Evolutionary conservation across 805 yeast species (phyloP), one percentile per base, ranked within the genome.

Genomic region (Nakazawaea populi): DNA sequence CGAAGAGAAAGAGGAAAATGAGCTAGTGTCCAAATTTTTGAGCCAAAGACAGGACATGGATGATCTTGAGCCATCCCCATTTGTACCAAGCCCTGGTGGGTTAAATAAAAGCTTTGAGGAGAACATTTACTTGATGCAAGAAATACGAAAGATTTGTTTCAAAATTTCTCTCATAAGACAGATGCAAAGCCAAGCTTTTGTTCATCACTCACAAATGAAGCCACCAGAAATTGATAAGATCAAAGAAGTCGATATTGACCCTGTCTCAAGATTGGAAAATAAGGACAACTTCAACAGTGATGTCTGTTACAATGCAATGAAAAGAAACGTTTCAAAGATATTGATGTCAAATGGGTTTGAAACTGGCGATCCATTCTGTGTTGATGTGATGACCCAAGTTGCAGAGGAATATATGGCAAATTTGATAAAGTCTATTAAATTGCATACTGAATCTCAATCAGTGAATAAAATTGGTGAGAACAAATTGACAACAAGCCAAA

Each of bases 301-400:
- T 3, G 73, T 89, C 11, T 85, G 90, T 8, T 80, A 76, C 58
- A 73, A 81, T 1, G 80, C 87, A 0, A 68, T 94, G 70, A 75
- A 80, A 56, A 81, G 86, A 57, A 79, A 85, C 40, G 80, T 88
- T 0, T 79, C 91, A 18, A 89, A 89, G 54, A 70, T 94, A 18
- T 81, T 88, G 1, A 92, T 94, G 98, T 85, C 89, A 40, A 83
- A 85, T 42, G 99, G 99, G 0, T 94, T 88, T 70, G 98, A 94
- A 68, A 72, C 86, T 0, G 79, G 95, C 0, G 89, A 88, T 57
- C 80, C 85, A 10, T 71, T 75, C 45, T 97, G 97, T 5, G 76
- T 88, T 29, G 85, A 87, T 54, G 78, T 89, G 2, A 67, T 94
- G 51, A 80, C 97, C 0, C 95, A 89, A 56, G 66, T 94, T 34